Base-by-base conservation (phyloP, 2,329 filamentous ascomycete species). In the Fusarium drepaniforme region DNA sequence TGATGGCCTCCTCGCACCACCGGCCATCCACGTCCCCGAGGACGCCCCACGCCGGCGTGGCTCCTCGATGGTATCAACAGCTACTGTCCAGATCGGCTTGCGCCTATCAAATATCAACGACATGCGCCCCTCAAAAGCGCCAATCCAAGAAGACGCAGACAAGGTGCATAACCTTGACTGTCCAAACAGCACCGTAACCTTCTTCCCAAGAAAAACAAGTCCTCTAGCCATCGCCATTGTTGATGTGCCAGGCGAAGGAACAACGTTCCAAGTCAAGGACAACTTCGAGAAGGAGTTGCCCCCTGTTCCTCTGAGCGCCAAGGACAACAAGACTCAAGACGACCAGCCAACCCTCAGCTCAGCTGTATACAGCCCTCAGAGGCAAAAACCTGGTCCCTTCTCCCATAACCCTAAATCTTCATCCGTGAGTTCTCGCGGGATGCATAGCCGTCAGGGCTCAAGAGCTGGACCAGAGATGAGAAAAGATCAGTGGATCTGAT, bases 1-100 rank as follows among this genome's bases (percentile, higher is more conserved):
- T 21, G 73, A 67, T 8, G 70, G 64, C 28, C 67, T 79, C 23
- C 73, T 83, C 51, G 74, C 82, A 68, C 88, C 87, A 4, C 88
- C 87, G 4, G 84, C 85, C 5, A 83, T 88, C 49, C 85, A 86
- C 62, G 59, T 75, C 15, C 74, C 74, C 1, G 82, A 83, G 49
- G 82, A 81, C 6, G 78, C 80, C 16, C 84, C 86, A n/a, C 89
- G 89, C 77, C 84, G 85, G 21, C 87, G 91, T 53, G 86, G 90
- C 68, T 91, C 90, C 7, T 94, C 92, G 1, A 85, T 91, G 49
- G 86, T 86, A 18, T 93, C 92, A 53, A 90, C 90, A 12, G 91
- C 91, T 28, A 94, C 92, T 0, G 92, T 94, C 13, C 92, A 93
- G 78, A 94, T 94, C 62, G 92, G 92, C 2, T 85, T 94, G 18